phyloP scores from a whole-genome alignment of 179 eudicot species.

The Dionaea muscipula region DNA sequence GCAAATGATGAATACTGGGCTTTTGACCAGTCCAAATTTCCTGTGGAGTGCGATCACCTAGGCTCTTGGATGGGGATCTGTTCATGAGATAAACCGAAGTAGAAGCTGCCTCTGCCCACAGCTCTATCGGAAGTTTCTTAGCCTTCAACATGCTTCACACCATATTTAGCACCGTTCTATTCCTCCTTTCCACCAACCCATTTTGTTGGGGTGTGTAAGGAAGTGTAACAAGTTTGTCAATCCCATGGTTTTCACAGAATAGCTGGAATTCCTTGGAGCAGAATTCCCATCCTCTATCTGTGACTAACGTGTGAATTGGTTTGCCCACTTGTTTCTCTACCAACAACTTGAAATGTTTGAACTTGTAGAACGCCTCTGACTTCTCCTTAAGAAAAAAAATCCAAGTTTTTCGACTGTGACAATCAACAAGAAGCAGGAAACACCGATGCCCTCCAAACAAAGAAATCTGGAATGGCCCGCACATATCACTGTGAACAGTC shows the following conservation, averaged over 20 bases:
- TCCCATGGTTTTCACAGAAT: neutral
- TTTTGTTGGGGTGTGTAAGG: neutral
- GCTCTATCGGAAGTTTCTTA: neutral
- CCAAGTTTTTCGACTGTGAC: neutral
- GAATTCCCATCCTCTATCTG: no score
- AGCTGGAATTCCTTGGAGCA: neutral
- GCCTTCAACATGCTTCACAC: neutral
- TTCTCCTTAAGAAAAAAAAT: no score
- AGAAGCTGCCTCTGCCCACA: no score
- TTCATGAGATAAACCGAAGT: no score
- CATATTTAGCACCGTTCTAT: neutral
- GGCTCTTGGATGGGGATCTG: no score
- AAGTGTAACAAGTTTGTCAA: no score
- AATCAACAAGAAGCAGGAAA: neutral
- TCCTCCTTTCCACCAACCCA: neutral
- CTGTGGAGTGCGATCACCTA: neutral
- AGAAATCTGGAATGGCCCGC: neutral
- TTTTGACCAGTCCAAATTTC: neutral
- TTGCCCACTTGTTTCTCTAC: neutral
- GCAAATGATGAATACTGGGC: neutral
- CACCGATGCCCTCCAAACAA: neutral
- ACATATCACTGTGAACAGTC: no score
- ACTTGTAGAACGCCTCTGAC: neutral
- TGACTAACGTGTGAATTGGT: no score
- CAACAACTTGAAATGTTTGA: neutral